Evolutionary conservation across 257 asterid genomes (phyloP), one percentile per base, ranked within the genome.

Genomic region (Hygrophila difformis): DNA sequence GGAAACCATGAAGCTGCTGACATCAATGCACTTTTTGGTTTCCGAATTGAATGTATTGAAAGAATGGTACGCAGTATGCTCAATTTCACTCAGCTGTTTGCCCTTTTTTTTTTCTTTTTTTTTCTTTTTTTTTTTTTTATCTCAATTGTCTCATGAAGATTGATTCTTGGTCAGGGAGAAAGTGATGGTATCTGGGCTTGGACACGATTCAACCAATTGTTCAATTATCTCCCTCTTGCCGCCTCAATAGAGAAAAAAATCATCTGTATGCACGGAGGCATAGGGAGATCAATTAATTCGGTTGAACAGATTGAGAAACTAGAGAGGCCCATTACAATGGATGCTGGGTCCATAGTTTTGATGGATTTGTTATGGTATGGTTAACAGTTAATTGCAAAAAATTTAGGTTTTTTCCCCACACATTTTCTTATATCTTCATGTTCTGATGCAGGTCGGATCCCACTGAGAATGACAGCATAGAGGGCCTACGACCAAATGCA

Each of bases 1-100:
- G 99, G 99, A 39, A 91, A 91, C 67, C 99, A 91, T 41, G 99
- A 91, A 78, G 95, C 95, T 68, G 96, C 99, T 45, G 99, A 91
- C 66, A 91, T 91, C 38, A 91, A 91, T 67, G 99, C 99, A 31
- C 93, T 91, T 34, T 91, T 86, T 67, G 99, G 99, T 56, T 91
- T 91, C 66, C 95, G 99, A 52, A 83, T 91, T 60, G 99, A 91
- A 74, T 91, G 99, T 72, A 86, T 91, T 24, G 99, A 91, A 66
- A 80, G 99, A 72, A 91, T 91, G 99, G 96, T 91, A 79, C 54
- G 76, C 63, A 21, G 17, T 4, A 15, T 36, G 29, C 29, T 7
- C 7, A 24, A 7, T 7, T 24, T 2, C 29, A 7, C n/a, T n/a
- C n/a, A n/a, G 31, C 7, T 26, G 31, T 26, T n/a, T 8, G 31